Conservation (phyloP, 306 rosid genomes). For the Senna siamea region DNA sequence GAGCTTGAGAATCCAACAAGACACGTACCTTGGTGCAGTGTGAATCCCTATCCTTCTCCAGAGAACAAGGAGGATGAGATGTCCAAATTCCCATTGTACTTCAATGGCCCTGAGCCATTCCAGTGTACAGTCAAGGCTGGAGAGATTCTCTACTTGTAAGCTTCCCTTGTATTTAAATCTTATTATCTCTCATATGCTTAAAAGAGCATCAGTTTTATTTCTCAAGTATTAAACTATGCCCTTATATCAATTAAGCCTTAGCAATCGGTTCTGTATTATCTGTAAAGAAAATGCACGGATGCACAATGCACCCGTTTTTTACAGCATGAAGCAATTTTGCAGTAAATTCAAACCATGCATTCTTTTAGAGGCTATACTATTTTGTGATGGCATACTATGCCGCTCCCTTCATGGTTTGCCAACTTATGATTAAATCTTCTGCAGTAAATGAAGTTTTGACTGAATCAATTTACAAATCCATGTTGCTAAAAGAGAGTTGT, state of each 20-base stretch:
- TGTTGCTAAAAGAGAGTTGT: not conserved
- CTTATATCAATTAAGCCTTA: too few species aligned
- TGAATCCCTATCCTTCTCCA: slow-evolving; percentile 67
- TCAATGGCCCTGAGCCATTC: slow-evolving; percentile 69
- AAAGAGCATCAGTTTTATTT: not conserved
- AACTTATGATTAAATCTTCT: not conserved
- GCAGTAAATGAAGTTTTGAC: not conserved
- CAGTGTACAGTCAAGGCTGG: slow-evolving; percentile 77
- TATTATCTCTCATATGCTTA: slow-evolving; percentile 15
- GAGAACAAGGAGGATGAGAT: slow-evolving; percentile 49
- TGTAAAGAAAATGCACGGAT: not conserved
- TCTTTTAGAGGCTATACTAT: not conserved
- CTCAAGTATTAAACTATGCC: too few species aligned
- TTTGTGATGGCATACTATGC: not conserved
- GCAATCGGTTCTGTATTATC: not conserved
- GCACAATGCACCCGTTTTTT: not conserved
- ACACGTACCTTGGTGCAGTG: slow-evolving; percentile 86
- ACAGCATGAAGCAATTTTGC: not conserved
- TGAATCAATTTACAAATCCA: not conserved
- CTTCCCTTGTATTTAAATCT: slow-evolving; percentile 22
- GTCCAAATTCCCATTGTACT: slow-evolving; percentile 62
- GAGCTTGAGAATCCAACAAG: slow-evolving; percentile 65
- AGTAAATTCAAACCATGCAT: not conserved
- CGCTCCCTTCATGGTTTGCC: not conserved
- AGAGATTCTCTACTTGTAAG: slow-evolving; percentile 83